Base-by-base conservation (phyloP, 257 asterid genomes). In the Solanum dulcamara region DNA sequence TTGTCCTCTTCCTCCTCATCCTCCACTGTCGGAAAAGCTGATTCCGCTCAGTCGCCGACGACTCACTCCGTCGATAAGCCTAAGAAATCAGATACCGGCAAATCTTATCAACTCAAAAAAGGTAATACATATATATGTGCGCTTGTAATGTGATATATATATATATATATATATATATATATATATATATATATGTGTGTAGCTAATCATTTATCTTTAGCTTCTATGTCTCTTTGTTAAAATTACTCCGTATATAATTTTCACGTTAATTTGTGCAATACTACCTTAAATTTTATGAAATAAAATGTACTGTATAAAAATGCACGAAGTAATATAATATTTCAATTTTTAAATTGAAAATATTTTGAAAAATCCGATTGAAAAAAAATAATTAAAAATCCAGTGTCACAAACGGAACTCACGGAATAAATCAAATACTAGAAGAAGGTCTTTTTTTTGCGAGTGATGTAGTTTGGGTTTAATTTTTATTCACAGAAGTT, bases 1-100 rank as follows among this genome's bases (percentile, higher is more conserved):
- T 93, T 97, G 97, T 95, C 48, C 48, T 66, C 94, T 85, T 92
- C 91, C 84, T 64, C 93, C 80, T 86, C 90, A 83, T 85, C 93
- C 66, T 50, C 66, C 44, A 83, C 67, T 10, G 84, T 51, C 80
- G 90, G 6, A 84, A 79, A 84, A 7, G 57, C 51, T 18, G 59
- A 72, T 13, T 62, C 32, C 22, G 44, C 70, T 44, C 81, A 24
- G 2, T 60, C 85, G 3, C 7, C 83, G 20, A 1, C 81, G 6
- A 1, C 17, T 10, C 10, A 17, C 50, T 88, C 84, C 26, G 88
- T 81, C 26, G 85, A 83, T 60, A 84, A 57, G 48, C 83, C 71
- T 75, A 81, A 77, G 24, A 88, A 88, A 48, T 46, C 44, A 28
- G 77, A 38, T 35, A 42, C 85, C 10, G 30, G 44, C 64, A 30